Conservation (phyloP, 176 grass and related monocot species). For the Areca catechu region DNA sequence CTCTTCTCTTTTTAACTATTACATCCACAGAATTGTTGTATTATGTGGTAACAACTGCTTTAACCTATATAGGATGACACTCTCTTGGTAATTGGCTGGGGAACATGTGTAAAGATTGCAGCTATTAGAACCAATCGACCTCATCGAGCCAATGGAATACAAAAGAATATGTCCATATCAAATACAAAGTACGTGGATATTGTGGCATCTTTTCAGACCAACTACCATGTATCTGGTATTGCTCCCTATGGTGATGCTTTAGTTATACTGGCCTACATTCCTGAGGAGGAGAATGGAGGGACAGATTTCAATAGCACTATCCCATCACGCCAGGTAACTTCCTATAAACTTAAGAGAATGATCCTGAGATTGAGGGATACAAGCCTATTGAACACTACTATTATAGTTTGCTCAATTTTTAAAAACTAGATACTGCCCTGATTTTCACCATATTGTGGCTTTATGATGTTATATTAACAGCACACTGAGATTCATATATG, state of each 20-base stretch:
- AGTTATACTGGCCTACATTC: constrained; percentile 89
- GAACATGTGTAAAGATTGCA: constrained; percentile 84
- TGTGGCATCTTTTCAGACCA: constrained; percentile 91
- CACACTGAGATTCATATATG: no score
- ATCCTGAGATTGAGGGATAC: no score
- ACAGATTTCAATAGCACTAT: constrained; percentile 42
- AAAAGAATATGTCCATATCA: constrained; percentile 44
- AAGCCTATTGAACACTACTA: no score
- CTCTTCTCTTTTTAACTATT: background rate
- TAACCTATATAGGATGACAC: constrained; percentile 57
- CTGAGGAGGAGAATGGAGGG: constrained; percentile 57
- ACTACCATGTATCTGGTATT: constrained; percentile 89
- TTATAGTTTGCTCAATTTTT: background rate
- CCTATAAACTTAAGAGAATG: no score
- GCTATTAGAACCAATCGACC: constrained; percentile 62
- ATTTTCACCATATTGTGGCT: background rate
- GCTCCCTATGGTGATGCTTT: constrained; percentile 91
- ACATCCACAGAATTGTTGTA: no score
- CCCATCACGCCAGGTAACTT: constrained; percentile 64
- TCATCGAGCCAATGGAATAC: constrained; percentile 66
- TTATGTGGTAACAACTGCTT: background rate
- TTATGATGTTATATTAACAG: background rate
- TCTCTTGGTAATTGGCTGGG: constrained; percentile 94
- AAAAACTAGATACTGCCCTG: background rate
- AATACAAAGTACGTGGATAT: constrained; percentile 92